Conservation (phyloP, 1,139 yeast genomes). For the Pichia kudriavzevii region DNA sequence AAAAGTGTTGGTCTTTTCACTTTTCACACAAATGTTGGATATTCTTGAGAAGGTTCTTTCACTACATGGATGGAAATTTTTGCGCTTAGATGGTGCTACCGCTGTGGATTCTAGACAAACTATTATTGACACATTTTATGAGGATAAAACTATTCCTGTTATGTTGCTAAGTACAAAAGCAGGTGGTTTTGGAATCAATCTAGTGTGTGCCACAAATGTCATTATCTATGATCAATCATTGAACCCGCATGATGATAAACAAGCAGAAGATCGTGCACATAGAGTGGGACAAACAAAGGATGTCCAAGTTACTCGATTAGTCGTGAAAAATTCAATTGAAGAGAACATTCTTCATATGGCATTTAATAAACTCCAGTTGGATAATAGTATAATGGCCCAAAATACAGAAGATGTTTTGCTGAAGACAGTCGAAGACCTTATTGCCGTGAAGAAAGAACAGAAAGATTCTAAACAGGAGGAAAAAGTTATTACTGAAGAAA, state of each 20-base stretch:
- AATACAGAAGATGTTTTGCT: slow-evolving; percentile 48
- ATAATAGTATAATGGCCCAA: slow-evolving; percentile 54
- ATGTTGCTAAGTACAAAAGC: slow-evolving; percentile 90
- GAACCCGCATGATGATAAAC: slow-evolving; percentile 97
- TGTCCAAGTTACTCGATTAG: slow-evolving; percentile 87
- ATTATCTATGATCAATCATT: slow-evolving; percentile 88
- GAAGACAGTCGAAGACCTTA: slow-evolving; percentile 43
- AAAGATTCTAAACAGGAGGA: background rate
- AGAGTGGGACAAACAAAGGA: slow-evolving; percentile 97
- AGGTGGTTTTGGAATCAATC: slow-evolving; percentile 95
- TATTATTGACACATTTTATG: slow-evolving; percentile 80
- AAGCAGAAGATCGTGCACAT: slow-evolving; percentile 98
- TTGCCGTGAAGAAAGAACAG: slow-evolving; percentile 29
- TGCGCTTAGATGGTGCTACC: slow-evolving; percentile 89
- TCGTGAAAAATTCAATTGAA: slow-evolving; percentile 72
- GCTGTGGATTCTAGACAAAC: slow-evolving; percentile 91
- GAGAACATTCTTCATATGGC: slow-evolving; percentile 84
- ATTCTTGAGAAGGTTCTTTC: slow-evolving; percentile 73
- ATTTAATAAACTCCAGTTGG: slow-evolving; percentile 83
- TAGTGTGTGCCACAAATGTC: slow-evolving; percentile 92
- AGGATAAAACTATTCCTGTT: slow-evolving; percentile 74
- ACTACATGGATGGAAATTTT: slow-evolving; percentile 57
- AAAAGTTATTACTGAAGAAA: background rate
- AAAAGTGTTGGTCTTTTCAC: slow-evolving; percentile 76
- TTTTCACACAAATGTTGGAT: slow-evolving; percentile 88